Conservation (phyloP, 257 asterid species). For the Capsicum rhomboideum region DNA sequence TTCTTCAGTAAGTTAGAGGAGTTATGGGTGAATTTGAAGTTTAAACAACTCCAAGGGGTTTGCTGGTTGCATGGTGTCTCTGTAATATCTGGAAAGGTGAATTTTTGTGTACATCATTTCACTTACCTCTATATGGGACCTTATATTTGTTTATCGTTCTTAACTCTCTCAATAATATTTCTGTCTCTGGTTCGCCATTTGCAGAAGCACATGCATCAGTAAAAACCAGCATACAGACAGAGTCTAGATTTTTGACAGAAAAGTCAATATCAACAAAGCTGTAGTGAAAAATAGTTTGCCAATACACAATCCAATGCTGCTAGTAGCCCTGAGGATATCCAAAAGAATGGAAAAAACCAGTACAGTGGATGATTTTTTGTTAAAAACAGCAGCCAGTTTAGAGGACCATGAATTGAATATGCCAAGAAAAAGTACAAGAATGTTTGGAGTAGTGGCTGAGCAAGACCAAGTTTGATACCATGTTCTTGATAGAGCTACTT, state of each 20-base stretch:
- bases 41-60: slow-evolving; percentile 31
- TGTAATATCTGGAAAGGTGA: slow-evolving; percentile 33
- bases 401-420: slow-evolving; percentile 38
- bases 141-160: not conserved
- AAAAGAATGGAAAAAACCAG: slow-evolving; percentile 56
- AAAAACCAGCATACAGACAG: too few relatives aligned
- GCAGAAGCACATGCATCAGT: too few relatives aligned
- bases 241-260: too few relatives aligned
- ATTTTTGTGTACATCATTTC: not conserved
- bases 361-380: slow-evolving; percentile 29
- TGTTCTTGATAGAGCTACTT: slow-evolving; percentile 52
- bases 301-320: slow-evolving; percentile 42
- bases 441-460: slow-evolving; percentile 68
- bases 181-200: too few relatives aligned
- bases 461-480: slow-evolving; percentile 62
- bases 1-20: slow-evolving; percentile 29
- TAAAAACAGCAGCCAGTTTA: slow-evolving; percentile 18
- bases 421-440: slow-evolving; percentile 48
- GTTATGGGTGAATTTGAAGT: slow-evolving; percentile 29
- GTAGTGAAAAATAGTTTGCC: slow-evolving; percentile 54
- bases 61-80: slow-evolving; percentile 70
- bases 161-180: too few relatives aligned
- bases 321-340: slow-evolving; percentile 55
- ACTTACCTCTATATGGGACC: not conserved
- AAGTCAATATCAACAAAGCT: too few relatives aligned